phyloP scores from a whole-genome alignment of 2,329 filamentous ascomycete species.

The Plectosphaerella cucumerina region DNA sequence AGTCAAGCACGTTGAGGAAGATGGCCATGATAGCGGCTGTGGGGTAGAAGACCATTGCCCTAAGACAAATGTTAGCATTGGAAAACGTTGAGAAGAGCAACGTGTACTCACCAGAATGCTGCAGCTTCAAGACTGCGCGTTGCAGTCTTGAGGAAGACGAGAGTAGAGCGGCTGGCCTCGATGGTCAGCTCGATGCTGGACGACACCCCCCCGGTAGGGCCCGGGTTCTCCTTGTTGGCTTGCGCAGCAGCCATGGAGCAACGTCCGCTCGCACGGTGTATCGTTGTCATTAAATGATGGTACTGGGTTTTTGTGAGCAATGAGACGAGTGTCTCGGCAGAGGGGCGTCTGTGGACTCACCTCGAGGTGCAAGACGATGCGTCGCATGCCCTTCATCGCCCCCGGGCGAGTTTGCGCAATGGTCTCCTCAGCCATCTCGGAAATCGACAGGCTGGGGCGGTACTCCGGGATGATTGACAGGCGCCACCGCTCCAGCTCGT shows the following conservation, averaged over 20 bases:
- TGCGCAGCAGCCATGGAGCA: slow-evolving; percentile 35
- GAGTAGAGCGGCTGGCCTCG: slow-evolving; percentile 51
- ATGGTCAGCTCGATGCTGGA: slow-evolving; percentile 50
- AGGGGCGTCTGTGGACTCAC: too few species aligned
- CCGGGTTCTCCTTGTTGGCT: slow-evolving; percentile 30
- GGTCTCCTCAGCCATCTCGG: slow-evolving; percentile 15
- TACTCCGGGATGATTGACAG: slow-evolving; percentile 38
- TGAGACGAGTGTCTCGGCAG: too few species aligned
- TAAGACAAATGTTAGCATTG: slow-evolving; percentile 15
- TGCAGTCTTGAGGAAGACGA: slow-evolving; percentile 41
- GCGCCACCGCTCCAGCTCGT: slow-evolving; percentile 52
- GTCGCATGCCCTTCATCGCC: slow-evolving; percentile 36
- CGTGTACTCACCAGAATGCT: slow-evolving; percentile 41
- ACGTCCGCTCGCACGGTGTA: slow-evolving; percentile 50
- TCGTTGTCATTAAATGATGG: slow-evolving; percentile 48
- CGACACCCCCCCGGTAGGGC: background rate
- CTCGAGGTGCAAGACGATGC: slow-evolving; percentile 46
- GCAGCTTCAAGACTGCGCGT: slow-evolving; percentile 37
- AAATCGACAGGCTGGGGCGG: slow-evolving; percentile 43
- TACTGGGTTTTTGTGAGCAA: too few species aligned
- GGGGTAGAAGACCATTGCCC: slow-evolving; percentile 54
- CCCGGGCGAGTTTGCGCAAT: slow-evolving; percentile 8
- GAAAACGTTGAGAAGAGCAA: too few species aligned
- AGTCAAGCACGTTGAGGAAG: slow-evolving; percentile 49
- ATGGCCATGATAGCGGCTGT: slow-evolving; percentile 48